Base-by-base conservation (phyloP, 225 moss, liverwort and hornwort genomes). In the Polytrichum formosum region DNA sequence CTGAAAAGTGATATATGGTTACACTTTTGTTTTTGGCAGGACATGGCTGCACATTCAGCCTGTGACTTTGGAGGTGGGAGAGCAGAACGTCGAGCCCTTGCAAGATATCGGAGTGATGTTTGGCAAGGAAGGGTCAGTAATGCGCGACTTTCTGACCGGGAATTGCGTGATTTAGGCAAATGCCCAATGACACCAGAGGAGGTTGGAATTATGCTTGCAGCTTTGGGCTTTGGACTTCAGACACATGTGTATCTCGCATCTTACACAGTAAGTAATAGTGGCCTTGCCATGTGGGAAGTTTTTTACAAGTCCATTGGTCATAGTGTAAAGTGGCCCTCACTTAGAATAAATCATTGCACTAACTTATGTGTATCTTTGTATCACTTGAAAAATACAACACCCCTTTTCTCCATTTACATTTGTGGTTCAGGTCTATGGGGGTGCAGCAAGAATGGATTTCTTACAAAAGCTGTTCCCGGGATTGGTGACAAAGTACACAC, bases 111-210 rank as follows among this genome's bases (percentile, higher is more conserved):
- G 23, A 82, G 81, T 66, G 81, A 85, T 61, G 81, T 91, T 76
- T 92, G 98, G 98, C 91, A 90, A 78, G 88, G 92, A 29, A 86
- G 90, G 80, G 98, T 94, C 61, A 83, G 88, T 54, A 94, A 98
- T 73, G 78, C 85, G 23, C 69, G 25, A 13, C 87, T 82, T 28
- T 85, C 80, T 61, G 86, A 77, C 65, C 80, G 72, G 26, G 81
- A 92, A 74, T 78, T 85, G 76, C 86, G 91, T 26, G 73, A 85
- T 64, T 80, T 70, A 61, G 98, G 98, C 20, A 94, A 92, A 83
- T 98, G 98, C 66, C 98, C 98, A 54, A 82, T 98, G 79, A 94
- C 98, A 65, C 98, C 98, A 46, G 98, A 98, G 79, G 98, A 98
- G 80, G 87, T 98, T 26, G 94, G 85, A 56, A 92, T 98, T 29